phyloP scores from a whole-genome alignment of 2,329 filamentous ascomycete genomes.

The Aureobasidium sp. region DNA sequence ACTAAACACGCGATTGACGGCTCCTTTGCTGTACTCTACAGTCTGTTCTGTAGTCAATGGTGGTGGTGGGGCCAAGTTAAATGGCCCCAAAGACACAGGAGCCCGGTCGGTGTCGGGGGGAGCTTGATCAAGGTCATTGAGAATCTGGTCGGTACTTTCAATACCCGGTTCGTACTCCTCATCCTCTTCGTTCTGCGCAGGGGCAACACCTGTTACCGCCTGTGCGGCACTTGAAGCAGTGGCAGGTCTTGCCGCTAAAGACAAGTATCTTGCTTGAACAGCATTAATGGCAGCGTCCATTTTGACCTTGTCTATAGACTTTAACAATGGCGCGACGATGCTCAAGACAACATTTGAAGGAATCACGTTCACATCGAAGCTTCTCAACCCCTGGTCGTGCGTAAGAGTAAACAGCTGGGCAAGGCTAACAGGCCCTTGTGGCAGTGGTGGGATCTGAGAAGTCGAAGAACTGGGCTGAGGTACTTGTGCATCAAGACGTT shows the following conservation, averaged over 20 bases:
- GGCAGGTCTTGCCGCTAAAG: constrained; percentile 24
- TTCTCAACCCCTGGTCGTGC: constrained; percentile 60
- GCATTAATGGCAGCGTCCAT: constrained; percentile 64
- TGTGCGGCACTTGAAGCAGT: constrained; percentile 22
- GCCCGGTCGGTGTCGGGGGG: constrained; percentile 37
- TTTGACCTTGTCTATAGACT: constrained; percentile 58
- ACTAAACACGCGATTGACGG: constrained; percentile 67
- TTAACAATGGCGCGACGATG: constrained; percentile 72
- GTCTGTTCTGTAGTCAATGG: constrained; percentile 63
- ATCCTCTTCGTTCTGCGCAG: constrained; percentile 70
- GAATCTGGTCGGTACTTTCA: constrained; percentile 64
- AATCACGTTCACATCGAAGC: constrained; percentile 75
- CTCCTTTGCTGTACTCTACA: constrained; percentile 63
- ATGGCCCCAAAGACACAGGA: constrained; percentile 58
- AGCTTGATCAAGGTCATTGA: constrained; percentile 66
- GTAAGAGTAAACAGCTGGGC: constrained; percentile 84
- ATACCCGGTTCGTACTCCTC: constrained; percentile 92
- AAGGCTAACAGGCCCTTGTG: constrained; percentile 66
- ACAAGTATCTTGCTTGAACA: constrained; percentile 34
- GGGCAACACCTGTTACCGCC: constrained; percentile 30
- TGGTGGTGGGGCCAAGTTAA: constrained; percentile 70
- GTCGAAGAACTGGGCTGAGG: constrained; percentile 27
- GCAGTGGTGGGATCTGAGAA: constrained; percentile 51
- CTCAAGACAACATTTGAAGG: constrained; percentile 67
- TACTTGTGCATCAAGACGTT: constrained; percentile 54